These are phyloP conservation scores for Sechiopsis laciniata DNA, from an alignment of 306 rosid genomes.

Conservation along the genomic window DNA sequence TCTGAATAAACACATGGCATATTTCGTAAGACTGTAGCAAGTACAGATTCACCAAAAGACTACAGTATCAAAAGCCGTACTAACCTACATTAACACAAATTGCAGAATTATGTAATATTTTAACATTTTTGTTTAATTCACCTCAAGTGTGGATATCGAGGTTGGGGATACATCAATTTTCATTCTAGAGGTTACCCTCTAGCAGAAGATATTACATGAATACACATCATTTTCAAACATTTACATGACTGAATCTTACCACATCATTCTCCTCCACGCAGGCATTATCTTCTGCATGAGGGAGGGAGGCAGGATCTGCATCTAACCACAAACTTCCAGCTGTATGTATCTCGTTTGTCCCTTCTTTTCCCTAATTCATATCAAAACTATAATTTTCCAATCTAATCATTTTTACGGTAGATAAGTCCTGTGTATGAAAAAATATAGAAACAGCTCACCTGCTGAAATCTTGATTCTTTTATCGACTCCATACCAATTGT, in stretches of 20 bases:
- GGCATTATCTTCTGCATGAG: conserved; percentile 26
- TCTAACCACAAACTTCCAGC: conserved; percentile 29
- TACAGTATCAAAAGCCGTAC: neutral
- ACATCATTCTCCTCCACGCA: conserved; percentile 27
- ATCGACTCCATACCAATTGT: conserved; percentile 30
- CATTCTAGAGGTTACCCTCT: neutral
- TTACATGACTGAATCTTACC: conserved; percentile 26
- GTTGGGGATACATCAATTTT: neutral
- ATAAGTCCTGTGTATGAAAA: conserved; percentile 9
- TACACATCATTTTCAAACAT: neutral
- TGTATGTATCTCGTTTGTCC: conserved; percentile 23
- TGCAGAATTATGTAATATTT: neutral
- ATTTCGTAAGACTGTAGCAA: neutral
- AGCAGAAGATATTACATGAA: neutral
- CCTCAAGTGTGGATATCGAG: neutral
- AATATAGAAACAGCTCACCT: conserved; percentile 40
- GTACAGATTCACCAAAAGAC: neutral
- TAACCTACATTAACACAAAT: too few relatives aligned
- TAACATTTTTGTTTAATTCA: neutral
- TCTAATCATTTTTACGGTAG: conserved; percentile 1
- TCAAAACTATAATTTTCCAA: conserved; percentile 24
- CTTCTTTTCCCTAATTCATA: conserved; percentile 35
- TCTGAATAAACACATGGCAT: neutral
- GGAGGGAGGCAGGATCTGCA: conserved; percentile 28
- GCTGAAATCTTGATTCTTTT: conserved; percentile 30